phyloP scores from a whole-genome alignment of 2,329 filamentous ascomycete species.

The Fusarium praegraminearum region DNA sequence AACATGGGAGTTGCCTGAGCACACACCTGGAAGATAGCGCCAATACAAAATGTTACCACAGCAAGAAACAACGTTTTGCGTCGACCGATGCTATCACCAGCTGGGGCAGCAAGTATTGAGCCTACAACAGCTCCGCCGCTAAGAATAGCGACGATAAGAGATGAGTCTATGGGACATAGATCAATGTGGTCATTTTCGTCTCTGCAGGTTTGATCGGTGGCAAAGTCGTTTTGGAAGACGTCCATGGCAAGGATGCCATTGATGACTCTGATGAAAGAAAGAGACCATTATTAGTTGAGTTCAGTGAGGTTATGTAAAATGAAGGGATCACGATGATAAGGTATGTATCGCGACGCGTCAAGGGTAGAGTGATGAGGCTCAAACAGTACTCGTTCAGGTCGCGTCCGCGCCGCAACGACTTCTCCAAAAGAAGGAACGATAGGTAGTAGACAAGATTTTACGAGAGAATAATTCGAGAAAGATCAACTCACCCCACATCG shows the following conservation, averaged over 20 bases:
- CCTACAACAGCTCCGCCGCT: constrained; percentile 84
- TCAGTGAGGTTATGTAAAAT: constrained; percentile 4
- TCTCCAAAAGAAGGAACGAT: constrained; percentile 5
- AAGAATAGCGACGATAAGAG: constrained; percentile 83
- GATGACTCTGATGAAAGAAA: constrained; percentile 58
- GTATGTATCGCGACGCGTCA: background rate
- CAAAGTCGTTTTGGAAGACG: constrained; percentile 74
- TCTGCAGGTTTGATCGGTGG: constrained; percentile 63
- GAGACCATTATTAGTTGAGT: constrained; percentile 38
- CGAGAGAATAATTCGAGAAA: constrained; percentile 8
- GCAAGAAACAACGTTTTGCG: constrained; percentile 76
- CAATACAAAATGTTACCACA: constrained; percentile 75
- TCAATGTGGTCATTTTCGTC: constrained; percentile 53
- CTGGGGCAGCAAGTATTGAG: constrained; percentile 75
- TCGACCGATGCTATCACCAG: constrained; percentile 77
- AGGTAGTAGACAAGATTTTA: constrained; percentile 11
- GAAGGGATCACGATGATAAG: background rate
- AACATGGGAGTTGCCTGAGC: constrained; percentile 70
- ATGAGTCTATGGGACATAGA: constrained; percentile 71
- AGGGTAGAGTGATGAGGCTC: background rate
- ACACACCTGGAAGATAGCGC: constrained; percentile 78
- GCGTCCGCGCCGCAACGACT: constrained; percentile 6
- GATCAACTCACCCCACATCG: constrained; percentile 70
- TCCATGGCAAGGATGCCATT: constrained; percentile 79
- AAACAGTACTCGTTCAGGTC: background rate